A percentile compares a stretch with the other conserved stretches of the same genome.
These are phyloP conservation scores for Penicillium lividum DNA, from an alignment of 495 filamentous ascomycete genomes.

Conservation along the genomic window DNA sequence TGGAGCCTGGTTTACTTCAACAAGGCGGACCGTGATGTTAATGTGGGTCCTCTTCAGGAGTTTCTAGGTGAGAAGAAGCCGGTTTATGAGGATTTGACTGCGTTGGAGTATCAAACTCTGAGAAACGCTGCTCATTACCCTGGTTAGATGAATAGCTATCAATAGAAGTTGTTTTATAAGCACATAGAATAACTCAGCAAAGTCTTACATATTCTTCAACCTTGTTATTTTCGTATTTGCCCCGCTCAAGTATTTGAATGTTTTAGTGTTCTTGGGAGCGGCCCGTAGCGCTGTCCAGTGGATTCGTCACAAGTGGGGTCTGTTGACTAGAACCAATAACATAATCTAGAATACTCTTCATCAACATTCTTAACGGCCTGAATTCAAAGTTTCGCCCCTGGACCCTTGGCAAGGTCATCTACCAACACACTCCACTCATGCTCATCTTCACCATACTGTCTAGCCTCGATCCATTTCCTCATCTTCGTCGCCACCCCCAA, in stretches of 20 bases:
- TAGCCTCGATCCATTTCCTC: slow-evolving; percentile 83
- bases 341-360: no score
- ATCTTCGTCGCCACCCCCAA: slow-evolving; percentile 65
- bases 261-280: background rate
- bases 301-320: background rate
- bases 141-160: background rate
- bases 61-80: slow-evolving; percentile 10
- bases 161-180: no score
- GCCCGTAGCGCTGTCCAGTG: background rate
- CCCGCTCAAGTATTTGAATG: background rate
- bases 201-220: no score
- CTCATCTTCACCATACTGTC: slow-evolving; percentile 81
- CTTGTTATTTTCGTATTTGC: background rate
- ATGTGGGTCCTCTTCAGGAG: slow-evolving; percentile 8
- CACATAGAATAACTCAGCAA: no score
- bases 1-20: slow-evolving; percentile 9
- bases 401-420: background rate
- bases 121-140: background rate
- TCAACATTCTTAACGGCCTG: background rate
- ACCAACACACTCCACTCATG: slow-evolving; percentile 65
- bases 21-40: slow-evolving; percentile 12
- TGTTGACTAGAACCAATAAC: background rate
- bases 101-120: slow-evolving; percentile 12
- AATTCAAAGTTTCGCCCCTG: background rate
- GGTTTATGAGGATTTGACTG: slow-evolving; percentile 11